Conservation (phyloP, 2,329 filamentous ascomycete genomes). For the Xylaria sp. region DNA sequence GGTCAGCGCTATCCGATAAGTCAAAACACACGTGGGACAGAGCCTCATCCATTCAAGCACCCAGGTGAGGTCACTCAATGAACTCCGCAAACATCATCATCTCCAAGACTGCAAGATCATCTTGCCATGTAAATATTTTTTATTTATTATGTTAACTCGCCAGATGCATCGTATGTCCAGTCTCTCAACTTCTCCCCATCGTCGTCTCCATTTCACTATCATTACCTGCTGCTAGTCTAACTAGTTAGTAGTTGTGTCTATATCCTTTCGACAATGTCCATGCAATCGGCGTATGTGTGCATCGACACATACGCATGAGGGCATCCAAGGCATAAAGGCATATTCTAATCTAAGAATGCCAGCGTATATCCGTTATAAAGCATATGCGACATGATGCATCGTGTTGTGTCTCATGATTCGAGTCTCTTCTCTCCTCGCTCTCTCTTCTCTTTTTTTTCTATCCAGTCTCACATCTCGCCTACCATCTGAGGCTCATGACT, state of each 20-base stretch:
- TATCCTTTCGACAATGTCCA: background rate
- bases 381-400: background rate
- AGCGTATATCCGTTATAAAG: background rate
- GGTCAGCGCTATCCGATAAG: too few species aligned
- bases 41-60: too few species aligned
- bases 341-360: background rate
- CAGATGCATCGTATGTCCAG: background rate
- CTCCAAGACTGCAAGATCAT: background rate
- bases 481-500: conserved; percentile 5
- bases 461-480: conserved; percentile 10
- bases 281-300: background rate
- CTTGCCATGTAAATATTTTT: background rate
- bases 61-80: too few species aligned
- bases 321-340: background rate
- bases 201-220: background rate
- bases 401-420: background rate
- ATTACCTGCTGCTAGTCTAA: background rate
- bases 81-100: too few species aligned
- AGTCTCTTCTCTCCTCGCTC: too few species aligned
- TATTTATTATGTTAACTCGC: background rate
- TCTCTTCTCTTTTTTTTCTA: background rate
- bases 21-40: too few species aligned
- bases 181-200: background rate
- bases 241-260: background rate
- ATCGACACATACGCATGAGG: background rate